phyloP scores from a whole-genome alignment of 2,329 filamentous ascomycete species.

The Fusarium sp. region DNA sequence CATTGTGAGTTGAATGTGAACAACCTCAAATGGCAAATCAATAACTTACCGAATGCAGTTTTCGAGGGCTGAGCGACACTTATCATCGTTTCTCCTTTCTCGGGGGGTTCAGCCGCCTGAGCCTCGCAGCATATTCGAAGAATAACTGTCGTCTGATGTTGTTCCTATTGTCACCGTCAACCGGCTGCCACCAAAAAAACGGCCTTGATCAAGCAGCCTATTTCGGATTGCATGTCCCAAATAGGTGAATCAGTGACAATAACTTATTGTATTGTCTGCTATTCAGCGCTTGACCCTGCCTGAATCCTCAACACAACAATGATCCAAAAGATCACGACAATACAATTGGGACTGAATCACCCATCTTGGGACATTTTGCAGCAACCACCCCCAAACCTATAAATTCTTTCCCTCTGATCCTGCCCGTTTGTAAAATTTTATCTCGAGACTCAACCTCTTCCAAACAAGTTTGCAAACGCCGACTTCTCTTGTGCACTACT shows the following conservation, averaged over 20 bases:
- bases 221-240: not conserved
- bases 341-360: slow-evolving; percentile 40
- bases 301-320: slow-evolving; percentile 9
- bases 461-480: slow-evolving; percentile 18
- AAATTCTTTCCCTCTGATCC: slow-evolving; percentile 26
- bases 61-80: slow-evolving; percentile 55
- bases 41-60: slow-evolving; percentile 52
- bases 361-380: slow-evolving; percentile 15
- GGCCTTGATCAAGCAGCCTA: slow-evolving; percentile 18
- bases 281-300: slow-evolving; percentile 19
- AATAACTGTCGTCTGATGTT: slow-evolving; percentile 32
- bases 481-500: not conserved
- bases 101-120: slow-evolving; percentile 53
- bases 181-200: not conserved
- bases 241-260: slow-evolving; percentile 28
- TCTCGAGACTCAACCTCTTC: slow-evolving; percentile 12
- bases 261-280: slow-evolving; percentile 10
- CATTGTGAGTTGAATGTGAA: slow-evolving; percentile 52
- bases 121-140: slow-evolving; percentile 58
- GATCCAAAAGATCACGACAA: slow-evolving; percentile 5
- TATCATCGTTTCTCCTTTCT: slow-evolving; percentile 53
- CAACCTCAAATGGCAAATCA: not conserved
- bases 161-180: not conserved
- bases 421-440: slow-evolving; percentile 1
- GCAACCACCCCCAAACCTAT: slow-evolving; percentile 20